A percentile compares a stretch with the other conserved stretches of the same genome.
Conservation (phyloP, 176 grass and related monocot genomes). For the Oryza australiensis region DNA sequence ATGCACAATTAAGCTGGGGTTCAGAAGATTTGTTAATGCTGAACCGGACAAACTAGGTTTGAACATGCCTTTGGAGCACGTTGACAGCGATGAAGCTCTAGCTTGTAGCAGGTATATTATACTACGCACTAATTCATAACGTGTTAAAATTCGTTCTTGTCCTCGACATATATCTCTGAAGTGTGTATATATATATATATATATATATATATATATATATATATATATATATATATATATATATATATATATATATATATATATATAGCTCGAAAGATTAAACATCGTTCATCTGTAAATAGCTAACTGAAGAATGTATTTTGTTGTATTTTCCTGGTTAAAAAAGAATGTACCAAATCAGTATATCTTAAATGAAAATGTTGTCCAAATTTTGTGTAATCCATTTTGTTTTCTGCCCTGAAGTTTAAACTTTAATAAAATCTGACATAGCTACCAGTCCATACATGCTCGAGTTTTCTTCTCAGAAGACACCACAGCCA, state of each 20-base stretch:
- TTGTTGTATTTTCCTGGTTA: background rate
- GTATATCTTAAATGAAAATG: background rate
- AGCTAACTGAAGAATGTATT: background rate
- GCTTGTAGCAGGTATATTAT: conserved; percentile 1
- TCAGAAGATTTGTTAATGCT: background rate
- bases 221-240: too few species aligned
- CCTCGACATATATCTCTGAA: background rate
- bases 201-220: too few species aligned
- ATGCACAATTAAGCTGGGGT: background rate
- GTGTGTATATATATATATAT: too few species aligned
- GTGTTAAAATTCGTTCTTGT: background rate
- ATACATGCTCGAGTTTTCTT: too few species aligned
- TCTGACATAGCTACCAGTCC: too few species aligned
- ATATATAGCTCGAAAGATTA: background rate
- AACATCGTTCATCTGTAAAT: background rate
- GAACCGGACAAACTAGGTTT: background rate
- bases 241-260: too few species aligned
- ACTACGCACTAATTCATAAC: too few species aligned
- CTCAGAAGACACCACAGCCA: too few species aligned
- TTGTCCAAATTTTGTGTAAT: background rate
- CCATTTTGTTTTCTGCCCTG: background rate
- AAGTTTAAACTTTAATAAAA: background rate
- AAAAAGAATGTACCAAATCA: background rate
- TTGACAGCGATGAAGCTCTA: background rate
- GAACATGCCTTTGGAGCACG: background rate